Conservation (phyloP, 805 yeast genomes). For the Ogataea parapolymorpha region DNA sequence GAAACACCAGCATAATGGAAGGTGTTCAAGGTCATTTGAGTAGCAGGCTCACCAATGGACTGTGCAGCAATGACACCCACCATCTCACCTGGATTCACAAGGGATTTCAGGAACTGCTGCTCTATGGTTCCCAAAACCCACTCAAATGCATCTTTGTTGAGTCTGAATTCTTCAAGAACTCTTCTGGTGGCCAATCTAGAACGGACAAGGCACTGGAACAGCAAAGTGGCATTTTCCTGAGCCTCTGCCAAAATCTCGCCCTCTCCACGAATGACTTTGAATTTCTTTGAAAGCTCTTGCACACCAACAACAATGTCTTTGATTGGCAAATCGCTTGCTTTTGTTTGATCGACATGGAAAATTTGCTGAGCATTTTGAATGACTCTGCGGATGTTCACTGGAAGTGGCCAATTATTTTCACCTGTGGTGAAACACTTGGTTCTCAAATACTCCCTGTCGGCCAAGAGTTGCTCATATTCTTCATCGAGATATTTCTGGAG, state of each 20-base stretch:
- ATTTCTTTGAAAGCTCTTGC: constrained; percentile 57
- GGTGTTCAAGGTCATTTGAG: constrained; percentile 95
- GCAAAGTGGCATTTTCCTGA: constrained; percentile 83
- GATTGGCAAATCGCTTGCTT: constrained; percentile 85
- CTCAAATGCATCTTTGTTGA: constrained; percentile 82
- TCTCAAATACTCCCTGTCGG: constrained; percentile 80
- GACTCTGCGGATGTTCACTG: constrained; percentile 94
- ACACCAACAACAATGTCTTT: constrained; percentile 77
- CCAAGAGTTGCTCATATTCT: constrained; percentile 74
- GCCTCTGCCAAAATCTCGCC: constrained; percentile 75
- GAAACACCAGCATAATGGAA: constrained; percentile 99
- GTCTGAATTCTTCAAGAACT: constrained; percentile 83
- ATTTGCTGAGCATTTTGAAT: constrained; percentile 96
- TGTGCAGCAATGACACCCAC: constrained; percentile 98
- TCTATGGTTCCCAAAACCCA: constrained; percentile 96
- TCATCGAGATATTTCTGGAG: constrained; percentile 77
- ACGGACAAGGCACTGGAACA: constrained; percentile 89
- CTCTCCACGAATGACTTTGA: constrained; percentile 80
- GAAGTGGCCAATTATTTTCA: constrained; percentile 96
- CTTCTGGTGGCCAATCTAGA: constrained; percentile 90
- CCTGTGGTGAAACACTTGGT: constrained; percentile 83
- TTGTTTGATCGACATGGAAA: constrained; percentile 87
- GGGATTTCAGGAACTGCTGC: constrained; percentile 85
- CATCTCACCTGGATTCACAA: constrained; percentile 97
- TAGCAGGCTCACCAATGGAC: constrained; percentile 97